Evolutionary conservation across 2,329 filamentous ascomycete species (phyloP).

Genomic region (Monosporascus sp.): DNA sequence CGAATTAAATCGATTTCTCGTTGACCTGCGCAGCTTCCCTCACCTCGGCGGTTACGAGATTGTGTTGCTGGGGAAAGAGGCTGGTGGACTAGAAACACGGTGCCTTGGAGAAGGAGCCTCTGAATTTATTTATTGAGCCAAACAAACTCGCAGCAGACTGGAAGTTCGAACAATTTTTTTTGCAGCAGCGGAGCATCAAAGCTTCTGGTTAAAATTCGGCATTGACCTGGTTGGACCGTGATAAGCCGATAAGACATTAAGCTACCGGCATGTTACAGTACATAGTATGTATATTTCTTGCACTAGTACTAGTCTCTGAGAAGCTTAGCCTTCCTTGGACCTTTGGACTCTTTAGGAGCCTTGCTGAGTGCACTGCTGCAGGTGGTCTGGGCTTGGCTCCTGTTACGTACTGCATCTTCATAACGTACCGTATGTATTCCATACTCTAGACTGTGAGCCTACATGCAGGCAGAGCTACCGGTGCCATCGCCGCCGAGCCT

Average conservation of each 20-base stretch:
- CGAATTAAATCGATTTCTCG: not conserved
- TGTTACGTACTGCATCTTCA: not conserved
- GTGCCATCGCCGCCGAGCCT: not conserved
- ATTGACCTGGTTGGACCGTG: not conserved
- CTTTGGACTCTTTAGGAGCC: no score
- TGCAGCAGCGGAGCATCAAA: constrained; percentile 12
- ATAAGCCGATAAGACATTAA: not conserved
- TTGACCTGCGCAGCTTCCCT: constrained; percentile 23
- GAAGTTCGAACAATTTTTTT: constrained; percentile 38
- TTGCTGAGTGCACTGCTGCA: no score
- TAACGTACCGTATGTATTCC: not conserved
- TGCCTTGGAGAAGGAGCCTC: constrained; percentile 18
- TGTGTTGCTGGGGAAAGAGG: constrained; percentile 25
- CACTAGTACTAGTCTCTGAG: no score
- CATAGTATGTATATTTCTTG: not conserved
- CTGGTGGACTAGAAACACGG: constrained; percentile 7
- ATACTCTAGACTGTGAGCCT: not conserved
- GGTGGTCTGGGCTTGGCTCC: no score
- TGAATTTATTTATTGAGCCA: constrained; percentile 37
- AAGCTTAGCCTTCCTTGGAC: not conserved
- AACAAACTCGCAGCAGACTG: constrained; percentile 15
- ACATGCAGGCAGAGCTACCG: not conserved
- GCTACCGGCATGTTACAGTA: not conserved
- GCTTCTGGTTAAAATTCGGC: not conserved
- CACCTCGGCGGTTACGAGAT: constrained; percentile 12